Conservation (phyloP, 345 rosid genomes). For the Nasturtium officinale region DNA sequence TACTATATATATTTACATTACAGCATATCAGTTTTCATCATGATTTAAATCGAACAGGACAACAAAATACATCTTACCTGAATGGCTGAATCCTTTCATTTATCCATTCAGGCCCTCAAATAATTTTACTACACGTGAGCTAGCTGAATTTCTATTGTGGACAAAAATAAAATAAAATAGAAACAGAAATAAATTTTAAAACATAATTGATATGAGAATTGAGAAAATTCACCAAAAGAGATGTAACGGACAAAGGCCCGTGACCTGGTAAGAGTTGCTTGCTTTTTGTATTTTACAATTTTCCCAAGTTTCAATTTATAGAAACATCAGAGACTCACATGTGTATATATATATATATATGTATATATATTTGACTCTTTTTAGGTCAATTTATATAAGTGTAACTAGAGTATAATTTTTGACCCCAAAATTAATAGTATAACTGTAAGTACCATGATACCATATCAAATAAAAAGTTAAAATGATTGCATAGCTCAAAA, state of each 20-base stretch:
- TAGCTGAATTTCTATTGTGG: not conserved
- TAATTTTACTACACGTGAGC: slow-evolving; percentile 1
- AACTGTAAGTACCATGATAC: not conserved
- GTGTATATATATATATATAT: not conserved
- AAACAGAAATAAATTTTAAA: slow-evolving; percentile 6
- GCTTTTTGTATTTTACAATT: slow-evolving; percentile 31
- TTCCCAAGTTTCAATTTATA: slow-evolving; percentile 24
- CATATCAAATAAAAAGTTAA: not conserved
- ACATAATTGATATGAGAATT: slow-evolving; percentile 21
- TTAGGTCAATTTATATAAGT: not conserved
- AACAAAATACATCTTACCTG: not conserved
- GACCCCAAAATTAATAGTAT: too few relatives aligned
- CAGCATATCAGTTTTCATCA: not conserved
- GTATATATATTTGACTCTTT: too few relatives aligned
- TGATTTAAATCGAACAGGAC: not conserved
- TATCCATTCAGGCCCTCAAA: not conserved
- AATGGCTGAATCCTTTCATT: not conserved
- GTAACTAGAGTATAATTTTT: not conserved
- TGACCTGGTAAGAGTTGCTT: slow-evolving; percentile 36
- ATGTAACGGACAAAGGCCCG: slow-evolving; percentile 36
- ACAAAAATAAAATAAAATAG: not conserved
- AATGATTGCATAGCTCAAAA: not conserved
- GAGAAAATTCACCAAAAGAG: slow-evolving; percentile 26
- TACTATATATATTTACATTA: not conserved
- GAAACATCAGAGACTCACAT: slow-evolving; percentile 26